Percentiles rank a stretch among this genome's conserved stretches.
These are phyloP conservation scores for Extremus antarcticus DNA, from an alignment of 495 filamentous ascomycete species.

Conservation along the genomic window DNA sequence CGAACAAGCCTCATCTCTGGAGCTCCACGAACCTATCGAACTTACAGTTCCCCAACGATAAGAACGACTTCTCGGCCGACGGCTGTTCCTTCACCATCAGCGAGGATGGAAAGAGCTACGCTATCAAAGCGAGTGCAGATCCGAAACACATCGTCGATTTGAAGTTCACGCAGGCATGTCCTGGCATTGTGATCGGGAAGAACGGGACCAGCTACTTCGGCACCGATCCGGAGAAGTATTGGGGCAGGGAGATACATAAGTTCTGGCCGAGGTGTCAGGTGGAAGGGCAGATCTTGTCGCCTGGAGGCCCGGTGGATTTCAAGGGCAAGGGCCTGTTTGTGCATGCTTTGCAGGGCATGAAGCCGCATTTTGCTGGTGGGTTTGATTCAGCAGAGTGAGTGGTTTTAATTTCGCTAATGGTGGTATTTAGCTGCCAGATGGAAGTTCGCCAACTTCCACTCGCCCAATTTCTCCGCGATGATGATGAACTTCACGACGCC, in stretches of 20 bases:
- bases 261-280: constrained; percentile 85
- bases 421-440: constrained; percentile 58
- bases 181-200: constrained; percentile 78
- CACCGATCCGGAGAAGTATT: constrained; percentile 71
- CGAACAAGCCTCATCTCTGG: constrained; percentile 61
- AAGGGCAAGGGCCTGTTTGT: constrained; percentile 66
- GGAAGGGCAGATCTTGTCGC: constrained; percentile 74
- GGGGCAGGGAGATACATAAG: constrained; percentile 81
- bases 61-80: constrained; percentile 71
- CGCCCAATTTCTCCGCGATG: constrained; percentile 69
- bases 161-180: constrained; percentile 60
- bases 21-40: constrained; percentile 63
- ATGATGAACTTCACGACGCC: constrained; percentile 97
- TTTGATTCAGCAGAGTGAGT: no score
- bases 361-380: constrained; percentile 86
- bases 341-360: constrained; percentile 92
- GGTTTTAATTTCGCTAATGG: no score
- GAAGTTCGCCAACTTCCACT: constrained; percentile 90
- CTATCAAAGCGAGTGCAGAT: constrained; percentile 76
- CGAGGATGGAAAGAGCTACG: constrained; percentile 68
- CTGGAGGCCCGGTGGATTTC: constrained; percentile 72
- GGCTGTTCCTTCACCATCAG: constrained; percentile 72
- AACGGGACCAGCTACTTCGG: constrained; percentile 78
- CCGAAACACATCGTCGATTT: constrained; percentile 68
- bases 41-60: constrained; percentile 73